phyloP scores from a whole-genome alignment of 2,329 filamentous ascomycete species.

The Neonectria sp. region DNA sequence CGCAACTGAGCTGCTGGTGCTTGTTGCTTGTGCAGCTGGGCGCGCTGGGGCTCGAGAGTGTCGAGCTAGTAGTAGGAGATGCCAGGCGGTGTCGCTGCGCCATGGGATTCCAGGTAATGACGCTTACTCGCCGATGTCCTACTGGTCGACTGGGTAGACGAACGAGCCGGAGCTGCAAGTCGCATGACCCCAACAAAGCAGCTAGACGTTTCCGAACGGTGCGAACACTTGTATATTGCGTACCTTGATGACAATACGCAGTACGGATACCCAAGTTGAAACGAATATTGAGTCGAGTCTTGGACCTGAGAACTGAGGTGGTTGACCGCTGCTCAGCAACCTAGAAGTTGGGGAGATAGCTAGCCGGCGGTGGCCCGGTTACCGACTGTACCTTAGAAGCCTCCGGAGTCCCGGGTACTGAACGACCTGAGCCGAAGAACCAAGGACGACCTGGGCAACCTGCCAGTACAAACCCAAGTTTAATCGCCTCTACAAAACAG shows the following conservation, averaged over 20 bases:
- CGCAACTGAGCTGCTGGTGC: slow-evolving; percentile 32
- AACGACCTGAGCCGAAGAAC: slow-evolving; percentile 25
- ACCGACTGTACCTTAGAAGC: slow-evolving; percentile 2
- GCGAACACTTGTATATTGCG: neutral
- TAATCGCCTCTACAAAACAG: slow-evolving; percentile 17
- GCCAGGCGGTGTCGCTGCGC: slow-evolving; percentile 35
- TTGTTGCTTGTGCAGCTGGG: slow-evolving; percentile 10
- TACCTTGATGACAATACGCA: neutral
- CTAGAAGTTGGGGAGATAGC: slow-evolving; percentile 20
- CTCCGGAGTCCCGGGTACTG: slow-evolving; percentile 24
- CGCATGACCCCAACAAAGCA: slow-evolving; percentile 29
- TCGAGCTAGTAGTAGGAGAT: slow-evolving; percentile 36
- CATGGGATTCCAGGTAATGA: slow-evolving; percentile 47
- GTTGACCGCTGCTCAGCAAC: slow-evolving; percentile 7
- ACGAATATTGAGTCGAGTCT: neutral
- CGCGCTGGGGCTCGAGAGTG: neutral
- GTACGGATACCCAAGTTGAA: neutral
- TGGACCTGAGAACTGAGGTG: neutral
- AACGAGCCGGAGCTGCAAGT: slow-evolving; percentile 22
- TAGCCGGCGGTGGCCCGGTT: slow-evolving; percentile 26
- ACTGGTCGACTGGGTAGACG: slow-evolving; percentile 38
- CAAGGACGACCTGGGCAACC: slow-evolving; percentile 15
- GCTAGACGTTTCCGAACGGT: slow-evolving; percentile 28
- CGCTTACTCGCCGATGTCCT: slow-evolving; percentile 48
- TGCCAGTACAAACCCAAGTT: slow-evolving; percentile 12